Conservation (phyloP, 2,329 filamentous ascomycete species). For the Ilyonectria mors-panacis region DNA sequence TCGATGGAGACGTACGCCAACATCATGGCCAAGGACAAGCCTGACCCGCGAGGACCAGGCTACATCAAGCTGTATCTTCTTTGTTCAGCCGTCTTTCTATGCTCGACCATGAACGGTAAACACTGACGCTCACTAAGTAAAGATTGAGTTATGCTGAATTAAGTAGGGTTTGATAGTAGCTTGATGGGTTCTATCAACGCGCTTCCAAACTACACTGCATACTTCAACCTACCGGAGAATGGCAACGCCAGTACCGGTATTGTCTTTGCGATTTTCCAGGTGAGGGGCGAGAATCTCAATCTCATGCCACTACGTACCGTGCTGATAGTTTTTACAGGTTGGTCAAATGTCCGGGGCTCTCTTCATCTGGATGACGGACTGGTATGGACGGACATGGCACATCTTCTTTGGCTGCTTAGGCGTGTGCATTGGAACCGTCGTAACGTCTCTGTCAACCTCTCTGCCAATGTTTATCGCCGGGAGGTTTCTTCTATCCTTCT, state of each 20-base stretch:
- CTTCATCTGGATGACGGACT: constrained; percentile 61
- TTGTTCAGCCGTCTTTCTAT: constrained; percentile 46
- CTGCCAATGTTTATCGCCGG: constrained; percentile 66
- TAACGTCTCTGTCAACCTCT: constrained; percentile 63
- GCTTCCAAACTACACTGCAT: constrained; percentile 57
- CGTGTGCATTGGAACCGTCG: constrained; percentile 65
- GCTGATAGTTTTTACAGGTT: constrained; percentile 42
- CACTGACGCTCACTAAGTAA: too few species aligned
- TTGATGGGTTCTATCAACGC: constrained; percentile 63
- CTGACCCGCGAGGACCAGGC: constrained; percentile 30
- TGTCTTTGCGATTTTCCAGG: constrained; percentile 59
- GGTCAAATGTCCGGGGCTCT: constrained; percentile 60
- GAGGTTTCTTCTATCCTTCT: constrained; percentile 65
- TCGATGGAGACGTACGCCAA: constrained; percentile 25
- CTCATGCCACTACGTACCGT: background rate
- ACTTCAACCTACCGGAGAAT: constrained; percentile 54
- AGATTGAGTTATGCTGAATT: background rate
- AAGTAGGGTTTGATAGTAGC: constrained; percentile 56
- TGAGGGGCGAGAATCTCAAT: background rate
- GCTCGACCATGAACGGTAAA: constrained; percentile 59
- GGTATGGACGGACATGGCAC: constrained; percentile 59
- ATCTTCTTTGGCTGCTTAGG: constrained; percentile 64
- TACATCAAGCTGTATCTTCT: constrained; percentile 31
- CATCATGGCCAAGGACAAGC: constrained; percentile 31
- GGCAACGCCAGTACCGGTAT: constrained; percentile 60